Percentiles rank a stretch among this genome's conserved stretches.
These are phyloP conservation scores for Leucoagaricus sp. DNA, from an alignment of 1,284 basidiomycete species.

Conservation along the genomic window DNA sequence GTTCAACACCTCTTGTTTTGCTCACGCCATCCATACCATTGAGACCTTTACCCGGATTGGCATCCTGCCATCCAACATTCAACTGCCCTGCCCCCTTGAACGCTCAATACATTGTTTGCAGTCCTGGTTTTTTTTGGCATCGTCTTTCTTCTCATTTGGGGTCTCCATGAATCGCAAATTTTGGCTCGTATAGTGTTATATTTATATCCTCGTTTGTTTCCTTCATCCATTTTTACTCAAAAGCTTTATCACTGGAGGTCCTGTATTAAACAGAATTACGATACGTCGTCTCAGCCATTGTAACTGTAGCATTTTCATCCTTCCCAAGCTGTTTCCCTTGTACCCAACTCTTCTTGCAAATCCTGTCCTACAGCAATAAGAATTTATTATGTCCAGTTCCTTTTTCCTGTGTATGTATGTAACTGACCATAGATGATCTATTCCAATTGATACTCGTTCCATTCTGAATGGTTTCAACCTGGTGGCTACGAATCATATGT, in stretches of 20 bases:
- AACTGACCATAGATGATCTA: slow-evolving; percentile 5
- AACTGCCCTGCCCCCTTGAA: background rate
- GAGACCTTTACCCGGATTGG: background rate
- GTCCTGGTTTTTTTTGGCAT: background rate
- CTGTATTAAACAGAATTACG: background rate
- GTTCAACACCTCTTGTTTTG: background rate
- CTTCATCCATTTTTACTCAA: background rate
- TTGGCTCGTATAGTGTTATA: background rate
- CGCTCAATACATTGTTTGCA: background rate
- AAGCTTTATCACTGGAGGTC: background rate
- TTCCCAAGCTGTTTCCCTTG: background rate
- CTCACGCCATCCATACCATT: background rate
- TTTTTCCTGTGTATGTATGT: background rate
- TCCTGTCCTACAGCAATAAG: slow-evolving; percentile 3
- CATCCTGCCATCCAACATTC: background rate
- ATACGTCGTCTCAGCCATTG: background rate
- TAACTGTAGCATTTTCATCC: background rate
- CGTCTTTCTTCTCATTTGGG: background rate
- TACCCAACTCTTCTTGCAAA: background rate
- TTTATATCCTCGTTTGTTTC: background rate
- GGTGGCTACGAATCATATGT: no score
- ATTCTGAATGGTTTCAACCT: background rate
- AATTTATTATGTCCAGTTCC: background rate
- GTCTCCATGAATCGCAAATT: background rate
- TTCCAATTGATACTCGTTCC: background rate